Conservation (phyloP, 2,329 filamentous ascomycete genomes). For the Blumeria hordei region DNA sequence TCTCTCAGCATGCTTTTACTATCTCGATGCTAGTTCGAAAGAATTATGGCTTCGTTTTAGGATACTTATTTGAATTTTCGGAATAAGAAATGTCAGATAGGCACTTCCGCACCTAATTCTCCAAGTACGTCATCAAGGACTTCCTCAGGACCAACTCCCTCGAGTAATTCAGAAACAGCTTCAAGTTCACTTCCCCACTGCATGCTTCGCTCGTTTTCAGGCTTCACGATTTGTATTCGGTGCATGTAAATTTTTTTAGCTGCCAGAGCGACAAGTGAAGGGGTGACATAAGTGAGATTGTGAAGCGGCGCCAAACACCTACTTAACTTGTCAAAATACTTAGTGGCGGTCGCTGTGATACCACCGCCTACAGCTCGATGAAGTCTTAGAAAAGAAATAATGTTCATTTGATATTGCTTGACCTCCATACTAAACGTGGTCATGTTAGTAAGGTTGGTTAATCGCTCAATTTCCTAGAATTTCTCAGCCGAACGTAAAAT, state of each 20-base stretch:
- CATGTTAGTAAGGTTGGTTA: constrained; percentile 25
- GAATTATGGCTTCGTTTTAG: too few species aligned
- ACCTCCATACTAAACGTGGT: constrained; percentile 54
- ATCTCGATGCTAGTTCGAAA: too few species aligned
- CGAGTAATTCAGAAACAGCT: constrained; percentile 42
- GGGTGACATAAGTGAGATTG: constrained; percentile 55
- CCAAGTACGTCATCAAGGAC: constrained; percentile 39
- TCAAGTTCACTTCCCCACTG: constrained; percentile 71
- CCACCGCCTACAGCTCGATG: constrained; percentile 66
- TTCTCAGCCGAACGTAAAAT: neutral
- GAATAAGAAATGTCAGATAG: constrained; percentile 9
- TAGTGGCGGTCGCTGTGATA: constrained; percentile 54
- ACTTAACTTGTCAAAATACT: constrained; percentile 46
- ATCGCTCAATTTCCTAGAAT: constrained; percentile 11
- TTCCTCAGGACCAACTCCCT: constrained; percentile 33
- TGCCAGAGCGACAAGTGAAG: constrained; percentile 61
- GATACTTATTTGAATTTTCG: too few species aligned
- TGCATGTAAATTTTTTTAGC: constrained; percentile 74
- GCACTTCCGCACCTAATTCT: constrained; percentile 25
- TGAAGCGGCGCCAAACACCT: constrained; percentile 63
- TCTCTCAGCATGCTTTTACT: too few species aligned
- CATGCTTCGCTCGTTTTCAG: constrained; percentile 60
- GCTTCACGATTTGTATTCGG: constrained; percentile 44
- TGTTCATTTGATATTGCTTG: constrained; percentile 63
- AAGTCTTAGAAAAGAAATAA: constrained; percentile 65